These are phyloP conservation scores for Apiotrichum gracile DNA, from an alignment of 1,284 basidiomycete species.

Conservation along the genomic window DNA sequence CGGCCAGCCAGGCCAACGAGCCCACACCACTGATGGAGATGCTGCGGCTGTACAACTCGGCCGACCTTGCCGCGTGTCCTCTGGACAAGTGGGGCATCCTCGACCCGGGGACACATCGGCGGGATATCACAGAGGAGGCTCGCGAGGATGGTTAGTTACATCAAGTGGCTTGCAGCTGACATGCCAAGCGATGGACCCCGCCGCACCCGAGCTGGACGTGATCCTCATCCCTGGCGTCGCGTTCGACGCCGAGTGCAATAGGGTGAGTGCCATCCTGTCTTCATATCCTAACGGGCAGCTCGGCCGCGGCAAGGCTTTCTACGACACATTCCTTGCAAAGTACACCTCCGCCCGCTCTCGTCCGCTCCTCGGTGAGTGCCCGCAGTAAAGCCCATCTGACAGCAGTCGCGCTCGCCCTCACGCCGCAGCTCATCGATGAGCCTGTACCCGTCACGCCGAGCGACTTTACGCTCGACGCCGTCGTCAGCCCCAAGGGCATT, in stretches of 20 bases:
- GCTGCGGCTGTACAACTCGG: slow-evolving; percentile 37
- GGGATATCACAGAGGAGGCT: slow-evolving; percentile 16
- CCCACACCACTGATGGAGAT: slow-evolving; percentile 37
- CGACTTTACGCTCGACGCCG: slow-evolving; percentile 38
- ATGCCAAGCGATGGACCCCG: slow-evolving; percentile 25
- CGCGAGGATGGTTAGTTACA: slow-evolving; percentile 36
- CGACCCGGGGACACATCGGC: slow-evolving; percentile 33
- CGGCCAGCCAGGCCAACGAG: slow-evolving; percentile 2
- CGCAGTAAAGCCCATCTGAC: not conserved
- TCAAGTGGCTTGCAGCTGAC: not conserved
- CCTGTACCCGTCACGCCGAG: slow-evolving; percentile 32
- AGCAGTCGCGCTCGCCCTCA: slow-evolving; percentile 41
- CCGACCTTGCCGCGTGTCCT: slow-evolving; percentile 34
- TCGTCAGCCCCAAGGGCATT: slow-evolving; percentile 32
- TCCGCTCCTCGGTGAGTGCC: slow-evolving; percentile 35
- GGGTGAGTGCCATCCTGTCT: slow-evolving; percentile 24
- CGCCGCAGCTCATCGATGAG: slow-evolving; percentile 32
- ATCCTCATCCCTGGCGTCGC: slow-evolving; percentile 45
- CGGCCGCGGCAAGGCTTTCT: slow-evolving; percentile 46
- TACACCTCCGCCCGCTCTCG: slow-evolving; percentile 23
- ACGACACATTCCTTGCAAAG: slow-evolving; percentile 39
- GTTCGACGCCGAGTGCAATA: slow-evolving; percentile 40
- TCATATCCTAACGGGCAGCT: slow-evolving; percentile 24
- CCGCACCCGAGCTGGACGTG: slow-evolving; percentile 28
- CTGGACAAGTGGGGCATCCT: slow-evolving; percentile 47